A percentile compares a stretch with the other conserved stretches of the same genome.
These are phyloP conservation scores for Takashimella tepidaria DNA, from an alignment of 1,284 basidiomycete genomes.

Conservation along the genomic window DNA sequence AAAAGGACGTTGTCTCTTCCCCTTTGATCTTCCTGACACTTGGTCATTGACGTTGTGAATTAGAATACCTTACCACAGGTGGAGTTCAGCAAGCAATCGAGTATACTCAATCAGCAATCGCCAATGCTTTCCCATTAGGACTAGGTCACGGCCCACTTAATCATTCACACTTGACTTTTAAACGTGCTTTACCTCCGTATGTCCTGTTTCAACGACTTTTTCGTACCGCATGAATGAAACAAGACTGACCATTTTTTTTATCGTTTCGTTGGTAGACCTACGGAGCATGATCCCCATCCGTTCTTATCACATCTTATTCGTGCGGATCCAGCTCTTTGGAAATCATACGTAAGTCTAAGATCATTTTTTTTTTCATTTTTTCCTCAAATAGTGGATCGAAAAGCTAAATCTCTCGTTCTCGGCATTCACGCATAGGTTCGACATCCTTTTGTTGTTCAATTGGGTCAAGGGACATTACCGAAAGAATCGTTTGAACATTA, in stretches of 20 bases:
- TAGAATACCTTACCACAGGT: constrained; percentile 49
- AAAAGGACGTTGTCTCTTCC: too few species aligned
- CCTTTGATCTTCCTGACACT: too few species aligned
- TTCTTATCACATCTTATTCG: constrained; percentile 64
- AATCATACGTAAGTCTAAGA: constrained; percentile 60
- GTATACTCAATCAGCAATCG: constrained; percentile 75
- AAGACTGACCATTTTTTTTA: not conserved
- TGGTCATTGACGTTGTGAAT: not conserved
- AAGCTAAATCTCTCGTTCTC: too few species aligned
- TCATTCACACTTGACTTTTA: constrained; percentile 65
- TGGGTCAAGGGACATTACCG: constrained; percentile 67
- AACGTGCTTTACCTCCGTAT: constrained; percentile 58
- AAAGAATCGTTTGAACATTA: constrained; percentile 72
- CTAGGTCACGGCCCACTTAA: constrained; percentile 80
- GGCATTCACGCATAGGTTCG: constrained; percentile 48
- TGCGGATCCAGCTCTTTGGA: constrained; percentile 59
- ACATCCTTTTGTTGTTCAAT: constrained; percentile 72
- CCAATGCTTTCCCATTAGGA: constrained; percentile 65
- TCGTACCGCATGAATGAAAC: not conserved
- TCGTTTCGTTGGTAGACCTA: constrained; percentile 51
- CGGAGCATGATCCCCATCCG: constrained; percentile 60
- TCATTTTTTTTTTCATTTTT: too few species aligned
- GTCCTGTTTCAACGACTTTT: constrained; percentile 23
- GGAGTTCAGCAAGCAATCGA: constrained; percentile 59
- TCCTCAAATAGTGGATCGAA: too few species aligned